Percentiles rank a stretch among this genome's conserved stretches.
Conservation (phyloP, 768 basidiomycete genomes). For the Pleurotus giganteus region DNA sequence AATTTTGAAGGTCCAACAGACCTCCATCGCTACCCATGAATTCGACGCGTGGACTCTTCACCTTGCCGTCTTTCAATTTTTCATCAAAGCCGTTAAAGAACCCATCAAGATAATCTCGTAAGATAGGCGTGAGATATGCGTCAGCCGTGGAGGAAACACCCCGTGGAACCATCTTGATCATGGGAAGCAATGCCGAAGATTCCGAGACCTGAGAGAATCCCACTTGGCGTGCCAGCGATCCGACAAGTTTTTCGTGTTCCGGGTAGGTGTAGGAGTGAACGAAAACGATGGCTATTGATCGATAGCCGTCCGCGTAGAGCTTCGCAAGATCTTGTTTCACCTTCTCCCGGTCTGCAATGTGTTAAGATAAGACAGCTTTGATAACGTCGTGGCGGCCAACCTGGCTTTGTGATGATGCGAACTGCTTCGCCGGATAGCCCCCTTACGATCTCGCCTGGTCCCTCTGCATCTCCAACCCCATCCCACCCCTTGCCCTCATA, state of each 20-base stretch:
- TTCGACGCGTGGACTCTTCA: slow-evolving; percentile 73
- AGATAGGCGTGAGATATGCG: slow-evolving; percentile 91
- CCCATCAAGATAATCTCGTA: slow-evolving; percentile 81
- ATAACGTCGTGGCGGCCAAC: slow-evolving; percentile 27
- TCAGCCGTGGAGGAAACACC: slow-evolving; percentile 92
- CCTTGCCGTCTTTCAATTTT: slow-evolving; percentile 58
- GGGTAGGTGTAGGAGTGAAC: slow-evolving; percentile 93
- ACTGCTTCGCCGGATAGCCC: slow-evolving; percentile 92
- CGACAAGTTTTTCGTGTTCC: slow-evolving; percentile 77
- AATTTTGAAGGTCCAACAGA: slow-evolving; percentile 73
- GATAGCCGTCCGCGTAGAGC: slow-evolving; percentile 80
- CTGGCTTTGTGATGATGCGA: slow-evolving; percentile 72
- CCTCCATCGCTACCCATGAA: slow-evolving; percentile 97
- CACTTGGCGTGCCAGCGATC: slow-evolving; percentile 66
- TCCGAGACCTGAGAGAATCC: slow-evolving; percentile 93
- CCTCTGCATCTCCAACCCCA: slow-evolving; percentile 64
- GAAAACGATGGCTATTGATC: slow-evolving; percentile 85
- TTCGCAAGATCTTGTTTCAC: slow-evolving; percentile 62
- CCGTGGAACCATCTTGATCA: slow-evolving; percentile 95
- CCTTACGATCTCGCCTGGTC: slow-evolving; percentile 74
- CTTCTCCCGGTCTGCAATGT: slow-evolving; percentile 42
- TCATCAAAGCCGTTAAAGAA: slow-evolving; percentile 89
- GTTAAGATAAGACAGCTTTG: not conserved
- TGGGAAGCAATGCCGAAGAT: slow-evolving; percentile 83
- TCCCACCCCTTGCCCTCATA: slow-evolving; percentile 83